These are phyloP conservation scores for Rhodamnia rubescens DNA, from an alignment of 345 rosid genomes.

Conservation along the genomic window DNA sequence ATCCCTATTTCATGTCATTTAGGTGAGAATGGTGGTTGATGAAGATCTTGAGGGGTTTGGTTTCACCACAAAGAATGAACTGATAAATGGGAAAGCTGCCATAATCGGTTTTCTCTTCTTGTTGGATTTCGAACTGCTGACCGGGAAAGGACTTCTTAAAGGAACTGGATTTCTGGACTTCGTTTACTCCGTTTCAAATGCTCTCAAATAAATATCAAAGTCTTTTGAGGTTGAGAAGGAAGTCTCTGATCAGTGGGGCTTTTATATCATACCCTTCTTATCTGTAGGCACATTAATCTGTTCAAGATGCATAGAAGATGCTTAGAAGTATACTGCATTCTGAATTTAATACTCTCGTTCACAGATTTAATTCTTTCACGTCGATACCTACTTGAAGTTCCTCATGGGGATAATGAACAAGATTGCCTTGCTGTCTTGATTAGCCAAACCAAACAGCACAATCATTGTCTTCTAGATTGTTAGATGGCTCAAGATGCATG, in stretches of 20 bases:
- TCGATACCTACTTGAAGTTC: neutral
- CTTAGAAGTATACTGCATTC: neutral
- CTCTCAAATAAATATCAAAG: slow-evolving; percentile 43
- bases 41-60: slow-evolving; percentile 69
- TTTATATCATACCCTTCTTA: neutral
- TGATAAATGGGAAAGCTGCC: slow-evolving; percentile 92
- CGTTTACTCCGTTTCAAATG: slow-evolving; percentile 50
- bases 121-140: slow-evolving; percentile 86
- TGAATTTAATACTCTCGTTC: neutral
- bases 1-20: neutral
- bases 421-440: neutral
- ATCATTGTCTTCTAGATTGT: neutral
- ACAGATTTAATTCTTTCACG: neutral
- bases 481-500: neutral
- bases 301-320: neutral
- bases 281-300: neutral
- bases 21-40: slow-evolving; percentile 93
- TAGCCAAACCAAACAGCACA: neutral
- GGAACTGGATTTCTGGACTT: slow-evolving; percentile 94
- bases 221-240: neutral
- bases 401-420: neutral
- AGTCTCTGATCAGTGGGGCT: neutral
- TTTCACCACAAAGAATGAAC: slow-evolving; percentile 60
- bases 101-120: slow-evolving; percentile 75
- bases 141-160: slow-evolving; percentile 87